These are phyloP conservation scores for Termitomyces sp. DNA, from an alignment of 1,284 basidiomycete species.

Conservation along the genomic window DNA sequence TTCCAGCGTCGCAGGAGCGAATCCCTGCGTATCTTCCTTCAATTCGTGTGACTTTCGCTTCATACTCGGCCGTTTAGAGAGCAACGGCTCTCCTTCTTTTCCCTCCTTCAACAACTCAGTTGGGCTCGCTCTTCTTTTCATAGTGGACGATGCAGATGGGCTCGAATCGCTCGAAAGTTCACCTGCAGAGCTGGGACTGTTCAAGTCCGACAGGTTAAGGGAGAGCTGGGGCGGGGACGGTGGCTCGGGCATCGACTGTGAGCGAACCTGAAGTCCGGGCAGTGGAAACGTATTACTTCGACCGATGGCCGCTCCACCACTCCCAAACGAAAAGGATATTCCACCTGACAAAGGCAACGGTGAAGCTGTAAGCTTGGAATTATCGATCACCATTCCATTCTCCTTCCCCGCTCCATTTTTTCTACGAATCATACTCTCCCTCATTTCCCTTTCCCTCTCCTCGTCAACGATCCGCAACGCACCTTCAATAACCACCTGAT, in stretches of 20 bases:
- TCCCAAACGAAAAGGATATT: background rate
- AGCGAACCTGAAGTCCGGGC: background rate
- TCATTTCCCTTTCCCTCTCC: constrained; percentile 25
- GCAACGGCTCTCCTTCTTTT: constrained; percentile 46
- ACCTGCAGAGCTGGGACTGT: background rate
- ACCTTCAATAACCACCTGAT: constrained; percentile 80
- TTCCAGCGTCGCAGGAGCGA: background rate
- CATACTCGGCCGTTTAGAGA: constrained; percentile 64
- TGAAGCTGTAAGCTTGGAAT: background rate
- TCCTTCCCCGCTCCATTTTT: background rate
- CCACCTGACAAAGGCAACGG: background rate
- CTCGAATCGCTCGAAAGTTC: constrained; percentile 12
- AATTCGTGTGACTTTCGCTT: constrained; percentile 39
- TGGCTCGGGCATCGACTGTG: background rate
- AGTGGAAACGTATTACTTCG: constrained; percentile 1
- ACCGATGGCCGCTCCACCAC: background rate
- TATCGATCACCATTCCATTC: background rate
- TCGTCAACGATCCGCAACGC: constrained; percentile 76
- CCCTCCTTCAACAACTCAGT: constrained; percentile 64
- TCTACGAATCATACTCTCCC: background rate
- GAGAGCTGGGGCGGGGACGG: background rate
- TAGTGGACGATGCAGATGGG: constrained; percentile 29
- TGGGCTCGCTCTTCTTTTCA: constrained; percentile 66
- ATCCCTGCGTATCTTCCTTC: background rate
- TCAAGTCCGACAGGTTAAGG: background rate